phyloP scores from a whole-genome alignment of 768 basidiomycete genomes.

The Dendrothele bispora region DNA sequence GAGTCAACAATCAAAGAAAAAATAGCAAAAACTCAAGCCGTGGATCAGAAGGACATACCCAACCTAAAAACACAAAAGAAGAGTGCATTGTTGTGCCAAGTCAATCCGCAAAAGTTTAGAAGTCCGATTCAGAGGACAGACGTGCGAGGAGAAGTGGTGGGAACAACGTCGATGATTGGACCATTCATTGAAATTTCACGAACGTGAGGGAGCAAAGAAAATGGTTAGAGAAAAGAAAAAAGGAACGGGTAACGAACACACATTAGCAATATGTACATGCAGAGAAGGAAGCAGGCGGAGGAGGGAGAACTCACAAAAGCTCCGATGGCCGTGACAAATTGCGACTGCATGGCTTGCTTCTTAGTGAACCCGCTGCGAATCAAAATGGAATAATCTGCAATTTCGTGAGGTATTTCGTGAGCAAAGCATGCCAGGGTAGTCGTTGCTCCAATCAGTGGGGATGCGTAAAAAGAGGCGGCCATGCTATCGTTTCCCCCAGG shows the following conservation, averaged over 20 bases:
- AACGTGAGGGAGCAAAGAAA: not conserved
- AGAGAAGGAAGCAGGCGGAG: conserved; percentile 21
- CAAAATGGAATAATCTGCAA: conserved; percentile 95
- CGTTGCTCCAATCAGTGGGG: conserved; percentile 88
- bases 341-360: conserved; percentile 88
- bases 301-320: conserved; percentile 78
- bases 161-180: not conserved
- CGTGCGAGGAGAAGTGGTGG: too few relatives aligned
- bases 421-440: conserved; percentile 95
- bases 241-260: conserved; percentile 16
- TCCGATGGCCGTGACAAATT: conserved; percentile 88
- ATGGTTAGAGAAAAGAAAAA: conserved; percentile 3
- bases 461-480: conserved; percentile 97
- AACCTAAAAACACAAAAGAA: conserved; percentile 22
- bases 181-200: not conserved
- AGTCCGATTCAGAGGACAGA: not conserved
- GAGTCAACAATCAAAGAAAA: not conserved
- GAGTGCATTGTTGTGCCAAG: not conserved
- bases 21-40: not conserved
- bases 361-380: conserved; percentile 90
- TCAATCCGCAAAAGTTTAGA: not conserved
- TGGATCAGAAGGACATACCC: conserved; percentile 22
- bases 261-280: conserved; percentile 16
- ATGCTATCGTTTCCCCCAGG: conserved; percentile 52
- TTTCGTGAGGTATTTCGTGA: conserved; percentile 95